These are phyloP conservation scores for Ceratocystiopsis sp. DNA, from an alignment of 2,329 filamentous ascomycete species.

Conservation along the genomic window DNA sequence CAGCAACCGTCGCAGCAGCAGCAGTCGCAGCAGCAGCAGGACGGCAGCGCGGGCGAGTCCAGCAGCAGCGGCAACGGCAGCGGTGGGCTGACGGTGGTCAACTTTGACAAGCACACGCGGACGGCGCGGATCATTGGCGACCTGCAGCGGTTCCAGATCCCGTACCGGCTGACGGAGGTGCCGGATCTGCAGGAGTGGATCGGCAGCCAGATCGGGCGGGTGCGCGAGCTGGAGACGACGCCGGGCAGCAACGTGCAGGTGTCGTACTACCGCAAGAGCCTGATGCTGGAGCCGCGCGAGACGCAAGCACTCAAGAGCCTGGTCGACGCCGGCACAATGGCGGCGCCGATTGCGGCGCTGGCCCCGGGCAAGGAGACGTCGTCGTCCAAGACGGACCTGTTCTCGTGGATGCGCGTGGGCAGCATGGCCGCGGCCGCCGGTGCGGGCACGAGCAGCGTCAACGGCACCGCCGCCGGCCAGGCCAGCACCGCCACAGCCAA, in stretches of 20 bases:
- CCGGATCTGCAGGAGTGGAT: slow-evolving; percentile 91
- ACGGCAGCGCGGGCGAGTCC: slow-evolving; percentile 19
- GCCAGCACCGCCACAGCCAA: not conserved
- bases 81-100: slow-evolving; percentile 67
- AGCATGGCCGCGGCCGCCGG: not conserved
- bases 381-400: slow-evolving; percentile 6
- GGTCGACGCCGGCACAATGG: slow-evolving; percentile 11
- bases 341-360: not conserved
- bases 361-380: slow-evolving; percentile 1
- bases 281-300: slow-evolving; percentile 66
- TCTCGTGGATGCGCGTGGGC: slow-evolving; percentile 9
- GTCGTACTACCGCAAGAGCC: slow-evolving; percentile 61
- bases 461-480: no score
- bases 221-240: slow-evolving; percentile 41
- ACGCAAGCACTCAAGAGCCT: slow-evolving; percentile 15
- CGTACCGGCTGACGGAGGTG: slow-evolving; percentile 68
- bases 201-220: slow-evolving; percentile 59
- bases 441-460: not conserved
- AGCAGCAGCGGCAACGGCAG: slow-evolving; percentile 28
- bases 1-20: slow-evolving; percentile 10
- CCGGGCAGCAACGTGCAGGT: slow-evolving; percentile 38
- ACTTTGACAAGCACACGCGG: slow-evolving; percentile 92
- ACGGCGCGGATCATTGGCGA: slow-evolving; percentile 94
- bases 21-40: slow-evolving; percentile 9
- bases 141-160: slow-evolving; percentile 88